phyloP scores from a whole-genome alignment of 257 asterid species.

The Ajuga chamaepitys region DNA sequence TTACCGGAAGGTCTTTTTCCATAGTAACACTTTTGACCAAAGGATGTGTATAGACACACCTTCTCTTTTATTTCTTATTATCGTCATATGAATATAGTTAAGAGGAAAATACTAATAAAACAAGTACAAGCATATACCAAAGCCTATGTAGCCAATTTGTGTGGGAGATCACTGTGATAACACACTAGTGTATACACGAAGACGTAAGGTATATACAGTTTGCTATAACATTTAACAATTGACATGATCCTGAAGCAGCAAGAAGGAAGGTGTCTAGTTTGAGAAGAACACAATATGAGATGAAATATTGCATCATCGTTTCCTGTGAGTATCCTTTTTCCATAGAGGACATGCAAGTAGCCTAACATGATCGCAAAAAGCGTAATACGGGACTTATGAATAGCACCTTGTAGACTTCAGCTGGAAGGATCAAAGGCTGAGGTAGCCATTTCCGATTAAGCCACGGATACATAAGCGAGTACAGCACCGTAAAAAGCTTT shows the following conservation, averaged over 20 bases:
- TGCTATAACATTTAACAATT: neutral
- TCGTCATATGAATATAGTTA: too few relatives aligned
- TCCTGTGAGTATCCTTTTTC: too few relatives aligned
- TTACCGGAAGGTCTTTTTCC: too few relatives aligned
- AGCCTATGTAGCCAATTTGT: too few relatives aligned
- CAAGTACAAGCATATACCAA: too few relatives aligned
- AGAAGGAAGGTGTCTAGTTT: neutral
- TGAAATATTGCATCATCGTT: neutral
- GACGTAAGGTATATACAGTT: neutral
- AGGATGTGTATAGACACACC: too few relatives aligned
- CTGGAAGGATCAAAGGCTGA: conserved; percentile 85
- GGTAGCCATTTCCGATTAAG: conserved; percentile 72
- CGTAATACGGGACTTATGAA: neutral
- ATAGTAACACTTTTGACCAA: too few relatives aligned
- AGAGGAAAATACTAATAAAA: too few relatives aligned
- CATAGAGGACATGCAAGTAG: neutral
- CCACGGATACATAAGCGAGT: conserved; percentile 70
- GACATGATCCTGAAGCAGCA: neutral
- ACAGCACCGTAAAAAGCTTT: conserved; percentile 50
- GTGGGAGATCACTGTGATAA: neutral
- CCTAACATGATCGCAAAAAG: neutral
- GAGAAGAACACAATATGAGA: neutral
- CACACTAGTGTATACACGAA: neutral
- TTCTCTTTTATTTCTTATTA: too few relatives aligned
- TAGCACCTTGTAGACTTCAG: conserved; percentile 82